Conservation (phyloP, 2,329 filamentous ascomycete genomes). For the Clarireedia paspali region DNA sequence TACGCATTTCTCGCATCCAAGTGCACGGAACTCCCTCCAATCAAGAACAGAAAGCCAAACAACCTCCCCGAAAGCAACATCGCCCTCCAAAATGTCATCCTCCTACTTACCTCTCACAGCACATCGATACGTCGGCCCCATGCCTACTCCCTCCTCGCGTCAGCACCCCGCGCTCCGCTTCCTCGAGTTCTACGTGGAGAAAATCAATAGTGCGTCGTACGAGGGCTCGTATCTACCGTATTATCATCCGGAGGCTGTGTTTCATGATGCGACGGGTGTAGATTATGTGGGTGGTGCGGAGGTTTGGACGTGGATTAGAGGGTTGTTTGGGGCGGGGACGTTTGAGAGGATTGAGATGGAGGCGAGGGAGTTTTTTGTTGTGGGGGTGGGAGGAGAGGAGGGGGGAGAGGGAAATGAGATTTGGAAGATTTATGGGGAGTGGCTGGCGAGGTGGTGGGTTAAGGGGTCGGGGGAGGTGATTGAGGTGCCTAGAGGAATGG, state of each 20-base stretch:
- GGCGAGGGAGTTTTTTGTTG: neutral
- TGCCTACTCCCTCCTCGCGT: neutral
- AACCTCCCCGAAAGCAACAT: neutral
- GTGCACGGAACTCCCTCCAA: no score
- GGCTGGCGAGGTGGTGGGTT: conserved; percentile 9
- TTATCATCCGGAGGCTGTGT: neutral
- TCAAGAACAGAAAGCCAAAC: conserved; percentile 34
- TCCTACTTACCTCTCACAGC: neutral
- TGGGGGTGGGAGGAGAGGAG: neutral
- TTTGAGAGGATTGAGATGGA: conserved; percentile 5
- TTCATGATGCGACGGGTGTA: conserved; percentile 4
- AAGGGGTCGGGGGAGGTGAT: conserved; percentile 1
- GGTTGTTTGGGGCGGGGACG: neutral
- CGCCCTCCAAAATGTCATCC: neutral
- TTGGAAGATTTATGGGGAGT: conserved; percentile 9
- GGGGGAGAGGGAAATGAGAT: neutral
- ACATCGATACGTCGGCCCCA: neutral
- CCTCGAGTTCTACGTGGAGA: neutral
- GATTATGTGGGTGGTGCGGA: neutral
- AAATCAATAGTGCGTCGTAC: neutral
- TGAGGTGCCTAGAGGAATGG: conserved; percentile 9
- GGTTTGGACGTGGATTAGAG: conserved; percentile 6
- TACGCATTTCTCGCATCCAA: no score
- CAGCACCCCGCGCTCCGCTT: neutral
- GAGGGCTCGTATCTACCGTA: neutral